A percentile compares a stretch with the other conserved stretches of the same genome.
Conservation (phyloP, 352 stramenopile genomes). For the Phytophthora cactorum region DNA sequence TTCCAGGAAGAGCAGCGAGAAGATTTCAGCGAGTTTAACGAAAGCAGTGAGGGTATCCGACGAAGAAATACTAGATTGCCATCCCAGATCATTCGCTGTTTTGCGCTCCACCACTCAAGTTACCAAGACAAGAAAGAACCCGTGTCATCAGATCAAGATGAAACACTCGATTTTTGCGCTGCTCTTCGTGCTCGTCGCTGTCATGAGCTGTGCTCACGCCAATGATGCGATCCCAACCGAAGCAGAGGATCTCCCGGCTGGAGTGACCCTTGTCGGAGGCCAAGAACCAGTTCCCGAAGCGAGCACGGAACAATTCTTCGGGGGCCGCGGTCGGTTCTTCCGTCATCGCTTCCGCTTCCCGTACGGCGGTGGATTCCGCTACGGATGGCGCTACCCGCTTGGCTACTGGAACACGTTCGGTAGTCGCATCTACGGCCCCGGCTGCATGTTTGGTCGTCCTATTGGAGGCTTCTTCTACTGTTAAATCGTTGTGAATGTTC, state of each 20-base stretch:
- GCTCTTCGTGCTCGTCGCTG: not conserved
- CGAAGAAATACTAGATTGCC: too few species aligned
- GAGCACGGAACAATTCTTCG: not conserved
- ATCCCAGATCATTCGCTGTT: too few species aligned
- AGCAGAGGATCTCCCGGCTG: not conserved
- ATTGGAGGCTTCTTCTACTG: constrained; percentile 20
- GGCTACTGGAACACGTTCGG: constrained; percentile 50
- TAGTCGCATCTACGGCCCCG: constrained; percentile 33
- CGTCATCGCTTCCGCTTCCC: not conserved
- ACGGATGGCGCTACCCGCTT: constrained; percentile 16
- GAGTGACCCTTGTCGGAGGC: not conserved
- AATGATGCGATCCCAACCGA: not conserved
- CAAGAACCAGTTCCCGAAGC: not conserved
- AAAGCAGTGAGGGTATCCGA: too few species aligned
- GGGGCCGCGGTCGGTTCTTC: not conserved
- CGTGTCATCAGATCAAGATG: not conserved
- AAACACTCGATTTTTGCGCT: constrained; percentile 1
- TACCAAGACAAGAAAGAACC: too few species aligned
- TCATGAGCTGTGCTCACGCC: not conserved
- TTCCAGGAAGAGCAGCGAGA: too few species aligned
- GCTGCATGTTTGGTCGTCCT: constrained; percentile 36
- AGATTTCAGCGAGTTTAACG: too few species aligned
- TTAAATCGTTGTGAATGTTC: not conserved
- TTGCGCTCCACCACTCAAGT: too few species aligned
- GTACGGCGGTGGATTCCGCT: not conserved